A percentile compares a stretch with the other conserved stretches of the same genome.
phyloP scores from a whole-genome alignment of 1,139 yeast genomes.

The Saccharomyces hybrid region DNA sequence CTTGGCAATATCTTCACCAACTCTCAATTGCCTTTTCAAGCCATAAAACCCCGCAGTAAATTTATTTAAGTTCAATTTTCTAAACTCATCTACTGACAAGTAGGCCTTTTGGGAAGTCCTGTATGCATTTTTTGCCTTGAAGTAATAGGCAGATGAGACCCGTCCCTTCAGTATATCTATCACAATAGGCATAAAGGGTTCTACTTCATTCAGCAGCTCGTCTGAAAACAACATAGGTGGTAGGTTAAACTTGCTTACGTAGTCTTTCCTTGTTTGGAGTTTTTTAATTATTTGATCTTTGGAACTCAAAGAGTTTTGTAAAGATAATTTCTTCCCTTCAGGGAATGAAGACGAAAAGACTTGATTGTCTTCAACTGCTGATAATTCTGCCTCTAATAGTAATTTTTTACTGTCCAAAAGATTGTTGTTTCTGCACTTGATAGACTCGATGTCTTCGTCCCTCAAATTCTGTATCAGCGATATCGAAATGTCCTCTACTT shows the following conservation, averaged over 20 bases:
- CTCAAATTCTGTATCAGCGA: conserved; percentile 9
- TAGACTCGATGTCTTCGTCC: conserved; percentile 7
- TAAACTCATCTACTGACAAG: conserved; percentile 43
- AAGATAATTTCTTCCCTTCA: neutral
- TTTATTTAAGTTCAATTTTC: conserved; percentile 39
- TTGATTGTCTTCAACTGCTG: conserved; percentile 1
- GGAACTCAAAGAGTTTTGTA: neutral
- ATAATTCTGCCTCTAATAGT: conserved; percentile 4
- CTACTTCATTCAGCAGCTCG: conserved; percentile 30
- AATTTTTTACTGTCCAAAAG: neutral
- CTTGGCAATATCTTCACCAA: conserved; percentile 37
- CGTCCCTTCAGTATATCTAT: conserved; percentile 41
- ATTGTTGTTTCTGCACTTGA: conserved; percentile 3
- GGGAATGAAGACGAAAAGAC: neutral
- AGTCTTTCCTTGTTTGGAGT: neutral
- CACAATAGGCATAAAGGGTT: conserved; percentile 33
- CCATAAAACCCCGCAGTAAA: conserved; percentile 61
- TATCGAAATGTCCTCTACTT: neutral
- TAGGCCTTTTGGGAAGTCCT: conserved; percentile 37
- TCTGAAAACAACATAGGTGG: conserved; percentile 19
- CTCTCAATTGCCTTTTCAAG: conserved; percentile 45
- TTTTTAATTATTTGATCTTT: neutral
- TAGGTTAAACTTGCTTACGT: conserved; percentile 8
- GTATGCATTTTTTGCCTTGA: conserved; percentile 39
- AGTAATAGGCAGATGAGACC: conserved; percentile 42